Evolutionary conservation across 78 protist genomes (phyloP).

Genomic region (Monocercomonoides exilis): DNA sequence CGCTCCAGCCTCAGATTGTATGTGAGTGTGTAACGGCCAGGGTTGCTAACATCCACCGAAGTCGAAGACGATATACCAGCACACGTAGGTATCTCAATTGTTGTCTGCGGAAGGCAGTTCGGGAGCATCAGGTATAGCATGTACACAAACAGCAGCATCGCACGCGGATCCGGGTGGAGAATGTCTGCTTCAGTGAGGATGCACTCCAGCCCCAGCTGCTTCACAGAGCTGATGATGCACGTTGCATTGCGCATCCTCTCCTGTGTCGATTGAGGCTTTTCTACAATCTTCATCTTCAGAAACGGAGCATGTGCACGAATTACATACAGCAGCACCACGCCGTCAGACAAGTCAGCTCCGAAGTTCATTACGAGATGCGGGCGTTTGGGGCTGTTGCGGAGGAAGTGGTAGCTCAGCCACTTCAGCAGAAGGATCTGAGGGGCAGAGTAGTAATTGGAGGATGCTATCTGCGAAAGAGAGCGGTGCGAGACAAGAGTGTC

Average conservation of each 20-base stretch:
- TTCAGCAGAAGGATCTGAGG: conserved; percentile 20
- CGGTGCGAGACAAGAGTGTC: neutral
- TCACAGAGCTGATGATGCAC: neutral
- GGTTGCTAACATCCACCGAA: neutral
- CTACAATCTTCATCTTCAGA: neutral
- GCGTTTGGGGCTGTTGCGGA: neutral
- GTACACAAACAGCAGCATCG: neutral
- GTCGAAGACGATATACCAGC: neutral
- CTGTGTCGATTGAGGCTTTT: neutral
- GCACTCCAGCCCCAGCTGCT: neutral
- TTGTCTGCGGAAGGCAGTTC: neutral
- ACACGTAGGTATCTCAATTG: neutral
- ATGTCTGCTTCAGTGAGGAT: neutral
- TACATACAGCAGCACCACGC: conserved; percentile 21
- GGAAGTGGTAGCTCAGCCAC: conserved; percentile 26
- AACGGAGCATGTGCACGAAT: conserved; percentile 22
- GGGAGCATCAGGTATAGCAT: conserved; percentile 7
- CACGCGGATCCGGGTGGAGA: neutral
- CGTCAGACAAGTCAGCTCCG: conserved; percentile 16
- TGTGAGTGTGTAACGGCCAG: neutral
- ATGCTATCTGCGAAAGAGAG: neutral
- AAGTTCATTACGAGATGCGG: neutral
- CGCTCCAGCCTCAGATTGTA: neutral
- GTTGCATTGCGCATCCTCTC: neutral
- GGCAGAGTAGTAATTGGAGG: neutral